Percentiles rank a stretch among this genome's conserved stretches.
phyloP scores from a whole-genome alignment of 1,284 basidiomycete genomes.

The Gymnopus androsaceus region DNA sequence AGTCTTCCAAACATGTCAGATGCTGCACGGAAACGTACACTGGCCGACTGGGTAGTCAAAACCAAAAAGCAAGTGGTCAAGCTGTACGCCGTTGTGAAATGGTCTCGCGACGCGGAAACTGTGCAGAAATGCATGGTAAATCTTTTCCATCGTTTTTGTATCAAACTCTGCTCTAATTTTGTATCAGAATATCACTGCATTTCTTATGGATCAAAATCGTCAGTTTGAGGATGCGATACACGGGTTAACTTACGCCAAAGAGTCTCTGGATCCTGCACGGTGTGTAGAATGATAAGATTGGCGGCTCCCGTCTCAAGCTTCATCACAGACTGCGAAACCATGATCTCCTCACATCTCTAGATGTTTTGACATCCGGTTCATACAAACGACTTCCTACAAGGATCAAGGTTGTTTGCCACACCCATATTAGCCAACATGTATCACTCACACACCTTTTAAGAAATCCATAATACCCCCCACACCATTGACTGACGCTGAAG shows the following conservation, averaged over 20 bases:
- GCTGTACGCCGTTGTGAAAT: constrained; percentile 81
- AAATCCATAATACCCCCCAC: constrained; percentile 67
- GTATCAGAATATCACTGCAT: constrained; percentile 76
- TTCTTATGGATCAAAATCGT: constrained; percentile 80
- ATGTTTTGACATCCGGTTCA: constrained; percentile 82
- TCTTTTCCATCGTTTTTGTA: constrained; percentile 8
- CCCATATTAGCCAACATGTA: constrained; percentile 22
- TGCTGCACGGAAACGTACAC: constrained; percentile 74
- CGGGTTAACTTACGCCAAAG: constrained; percentile 65
- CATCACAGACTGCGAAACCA: constrained; percentile 76
- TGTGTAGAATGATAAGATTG: constrained; percentile 25
- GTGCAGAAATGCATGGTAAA: constrained; percentile 84
- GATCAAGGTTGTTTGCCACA: constrained; percentile 61
- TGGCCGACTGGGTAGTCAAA: constrained; percentile 87
- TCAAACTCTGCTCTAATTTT: constrained; percentile 5
- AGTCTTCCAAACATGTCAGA: constrained; percentile 87
- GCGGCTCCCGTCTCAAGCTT: constrained; percentile 9
- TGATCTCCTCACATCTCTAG: constrained; percentile 86
- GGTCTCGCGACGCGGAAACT: constrained; percentile 78
- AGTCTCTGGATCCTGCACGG: constrained; percentile 71
- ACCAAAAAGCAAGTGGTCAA: constrained; percentile 90
- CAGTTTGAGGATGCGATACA: constrained; percentile 77
- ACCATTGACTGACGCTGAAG: constrained; percentile 68
- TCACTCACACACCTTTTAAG: constrained; percentile 36
- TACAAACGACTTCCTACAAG: constrained; percentile 77